Base-by-base conservation (phyloP, 306 rosid genomes). In the Echinosophora koreensis region DNA sequence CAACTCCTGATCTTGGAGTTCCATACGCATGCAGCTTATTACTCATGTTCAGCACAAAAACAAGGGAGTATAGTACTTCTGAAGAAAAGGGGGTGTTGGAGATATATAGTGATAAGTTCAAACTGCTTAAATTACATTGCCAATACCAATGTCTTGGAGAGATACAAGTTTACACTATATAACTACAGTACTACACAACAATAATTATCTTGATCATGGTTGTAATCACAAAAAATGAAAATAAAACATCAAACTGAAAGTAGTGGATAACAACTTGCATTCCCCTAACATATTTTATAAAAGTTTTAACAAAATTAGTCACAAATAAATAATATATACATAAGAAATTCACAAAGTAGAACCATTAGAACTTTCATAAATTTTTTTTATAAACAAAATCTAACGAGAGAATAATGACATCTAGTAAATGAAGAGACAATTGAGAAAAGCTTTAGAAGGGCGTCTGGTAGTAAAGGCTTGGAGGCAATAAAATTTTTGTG, bases 31-130 rank as follows among this genome's bases (percentile, higher is more conserved):
- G 71, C 67, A 37, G 42, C 51, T 63, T 12, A 82, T 37, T 49
- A 37, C 17, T 61, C 27, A 35, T 61, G 35, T 68, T 14, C 57
- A 7, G 64, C 61, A 83, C 38, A 83, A 66, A 67, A 70, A 28
- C 74, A 74, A 8, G 62, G 32, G 6, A 80, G 52, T 14, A 18
- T 10, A 18, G 44, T 16, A 50, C 52, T 50, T 62, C 15, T 39
- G 49, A 61, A 47, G 56, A 32, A 35, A 50, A 59, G 32, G 9
- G 51, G 51, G 49, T 8, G 58, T 60, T 15, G 52, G 37, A 63
- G 78, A 71, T 63, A 51, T 30, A 27, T 11, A 49, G 14, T 59
- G 27, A 39, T 49, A 5, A 72, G 74, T 46, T 22, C 56, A 66
- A 73, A 57, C 50, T 44, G 70, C 57, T 73, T 42, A 54, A 73